phyloP scores from a whole-genome alignment of 1,284 basidiomycete genomes.

The Singerocomus rubriflavus region DNA sequence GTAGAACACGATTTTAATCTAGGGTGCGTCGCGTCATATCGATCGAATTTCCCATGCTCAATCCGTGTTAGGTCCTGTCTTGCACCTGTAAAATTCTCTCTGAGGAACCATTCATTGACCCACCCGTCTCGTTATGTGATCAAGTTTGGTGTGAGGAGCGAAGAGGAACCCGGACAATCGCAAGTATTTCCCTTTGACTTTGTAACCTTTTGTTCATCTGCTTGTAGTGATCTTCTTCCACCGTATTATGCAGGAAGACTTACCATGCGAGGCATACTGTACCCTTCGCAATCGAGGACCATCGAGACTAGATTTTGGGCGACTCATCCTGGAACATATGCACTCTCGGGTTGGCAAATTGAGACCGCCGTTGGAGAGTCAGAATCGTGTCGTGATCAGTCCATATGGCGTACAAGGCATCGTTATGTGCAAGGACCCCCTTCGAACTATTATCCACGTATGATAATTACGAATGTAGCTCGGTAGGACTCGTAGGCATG shows the following conservation, averaged over 20 bases:
- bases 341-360: slow-evolving; percentile 58
- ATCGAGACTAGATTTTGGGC: slow-evolving; percentile 54
- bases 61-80: slow-evolving; percentile 49
- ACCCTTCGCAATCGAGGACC: slow-evolving; percentile 43
- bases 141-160: slow-evolving; percentile 35
- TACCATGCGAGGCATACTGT: slow-evolving; percentile 54
- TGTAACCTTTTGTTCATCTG: slow-evolving; percentile 6
- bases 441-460: slow-evolving; percentile 37
- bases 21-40: slow-evolving; percentile 45
- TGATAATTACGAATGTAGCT: slow-evolving; percentile 42
- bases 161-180: slow-evolving; percentile 32
- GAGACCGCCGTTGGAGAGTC: slow-evolving; percentile 59
- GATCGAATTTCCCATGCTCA: slow-evolving; percentile 10
- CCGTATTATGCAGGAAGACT: slow-evolving; percentile 59
- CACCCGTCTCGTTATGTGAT: slow-evolving; percentile 52
- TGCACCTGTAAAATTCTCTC: slow-evolving; percentile 50
- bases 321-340: slow-evolving; percentile 63
- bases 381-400: slow-evolving; percentile 6
- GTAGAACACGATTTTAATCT: slow-evolving; percentile 61
- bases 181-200: slow-evolving; percentile 29
- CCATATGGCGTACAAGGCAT: slow-evolving; percentile 37
- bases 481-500: slow-evolving; percentile 6
- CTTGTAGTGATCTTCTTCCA: slow-evolving; percentile 40
- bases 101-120: slow-evolving; percentile 71
- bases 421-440: slow-evolving; percentile 52